Base-by-base conservation (phyloP, 2,329 filamentous ascomycete genomes). In the Diaporthe australafricana region DNA sequence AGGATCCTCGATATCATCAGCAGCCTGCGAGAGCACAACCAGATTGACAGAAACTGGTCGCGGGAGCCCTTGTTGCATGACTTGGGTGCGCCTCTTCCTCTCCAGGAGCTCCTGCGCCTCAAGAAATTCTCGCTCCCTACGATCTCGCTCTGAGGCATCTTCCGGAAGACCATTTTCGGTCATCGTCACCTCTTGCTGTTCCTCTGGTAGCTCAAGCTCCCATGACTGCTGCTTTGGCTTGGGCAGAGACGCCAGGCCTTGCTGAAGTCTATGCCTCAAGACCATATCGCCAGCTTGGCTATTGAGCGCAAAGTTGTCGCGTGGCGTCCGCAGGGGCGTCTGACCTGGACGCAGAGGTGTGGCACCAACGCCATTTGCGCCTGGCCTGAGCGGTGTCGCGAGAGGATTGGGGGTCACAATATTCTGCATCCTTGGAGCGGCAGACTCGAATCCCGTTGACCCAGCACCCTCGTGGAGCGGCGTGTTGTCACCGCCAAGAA, bases 401-500 rank as follows among this genome's bases (percentile, higher is more conserved):
- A 99, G 88, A 0, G 96, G 96, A 79, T 99, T 99, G 0, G 96
- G 96, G 0, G 96, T 99, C n/a, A 95, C 89, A 70, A 96, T 89
- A 42, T 91, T 87, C 74, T 98, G 93, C 78, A 91, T 92, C 71
- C 94, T 90, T 47, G 96, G 95, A 1, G 94, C 90, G 52, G 93
- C 93, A 48, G 95, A 93, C 76, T 96, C 93, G 77, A 98, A 97
- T 0, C 95, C 95, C 8, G 95, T 97, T 14, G 95, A 97, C 4
- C 89, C 91, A 55, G 88, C 84, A 7, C 94, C 94, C 78, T 98
- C 94, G 71, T 95, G 90, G 14, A 99, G 87, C 53, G 94, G 94
- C 0, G 95, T 95, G 77, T 98, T 98, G 75, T 99, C 96, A 17
- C 96, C 96, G 73, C 96, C 96, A 0, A 99, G 87, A 11, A 99